Base-by-base conservation (phyloP, 805 yeast species). In the Zygotorulaspora sp. region DNA sequence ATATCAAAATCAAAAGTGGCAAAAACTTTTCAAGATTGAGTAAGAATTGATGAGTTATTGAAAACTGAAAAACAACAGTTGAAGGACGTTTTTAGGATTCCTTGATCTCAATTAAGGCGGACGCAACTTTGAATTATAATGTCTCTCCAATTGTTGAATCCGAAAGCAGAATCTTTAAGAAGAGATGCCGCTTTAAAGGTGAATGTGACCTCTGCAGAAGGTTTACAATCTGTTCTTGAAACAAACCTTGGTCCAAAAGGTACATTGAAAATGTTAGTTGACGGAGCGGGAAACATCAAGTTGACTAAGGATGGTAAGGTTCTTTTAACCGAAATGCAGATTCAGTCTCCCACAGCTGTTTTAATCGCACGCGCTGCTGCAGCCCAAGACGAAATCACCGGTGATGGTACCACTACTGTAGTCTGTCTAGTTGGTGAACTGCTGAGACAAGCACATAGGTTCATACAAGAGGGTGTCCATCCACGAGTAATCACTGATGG, bases 351-450 rank as follows among this genome's bases (percentile, higher is more conserved):
- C 8, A 84, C 94, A 3, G 94, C 94, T 0, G 84, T 83, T 23
- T 78, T 83, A 84, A 83, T 83, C 66, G 95, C 98, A 2, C 75
- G 97, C 49, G 98, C 97, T 10, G 98, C 98, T 34, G 79, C 96
- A 31, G 97, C 98, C 0, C 98, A 92, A 66, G 98, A 92, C 63
- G 98, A 92, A 64, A 87, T 92, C 58, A 85, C 97, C n/a, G 98
- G 98, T 35, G 98, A 92, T 65, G 98, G 98, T 48, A 92, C 98
- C 38, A 90, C 97, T 5, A 83, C 96, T 2, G 98, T 92, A 38
- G 90, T 89, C 30, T 71, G 94, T 46, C 73, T 89, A 38, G 98
- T 92, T 29, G 98, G 98, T 39, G 97, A 90, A 62, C 70, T 92
- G 44, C 73, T 92, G 60, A 86, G 85, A 61, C 97, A 92, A 65